Evolutionary conservation across 352 stramenopile genomes (phyloP), one percentile per base, ranked within the genome.

Genomic region (Phytophthora kernoviae): DNA sequence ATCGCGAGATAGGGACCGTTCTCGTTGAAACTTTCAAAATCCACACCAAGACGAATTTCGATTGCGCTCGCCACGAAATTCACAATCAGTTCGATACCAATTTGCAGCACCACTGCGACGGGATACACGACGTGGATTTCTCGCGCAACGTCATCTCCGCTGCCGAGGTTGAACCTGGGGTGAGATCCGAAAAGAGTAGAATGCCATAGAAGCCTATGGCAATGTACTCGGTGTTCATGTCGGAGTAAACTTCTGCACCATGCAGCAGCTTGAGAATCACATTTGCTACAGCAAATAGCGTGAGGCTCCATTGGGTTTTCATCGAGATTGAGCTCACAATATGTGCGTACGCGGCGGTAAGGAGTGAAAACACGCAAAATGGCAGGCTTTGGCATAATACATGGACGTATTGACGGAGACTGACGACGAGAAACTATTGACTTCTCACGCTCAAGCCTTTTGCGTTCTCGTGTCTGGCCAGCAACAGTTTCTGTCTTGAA

Each of bases 221-320:
- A 2, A 82, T 77, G 46, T 85, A 85, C 58, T 82, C 72, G 18
- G 66, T 61, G 17, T 55, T 56, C 66, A 81, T 80, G 27, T 77
- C 60, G 4, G 61, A 64, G 42, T 70, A 54, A n/a, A 62, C 48
- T 21, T 68, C 63, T 12, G 52, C 63, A 10, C 46, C 50, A 24
- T 72, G 63, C 5, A 54, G 21, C 1, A 54, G 11, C 42, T 70
- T 70, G 5, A 51, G 30, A 2, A n/a, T 48, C 6, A 65, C 12
- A 33, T 47, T 65, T 8, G 32, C 39, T 1, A 56, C 5, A 4
- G 55, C 48, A 46, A 65, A 70, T 21, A 9, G 30, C 1, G 41
- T 27, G 5, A 59, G 33, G 30, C 55, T 36, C 55, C 55, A 58
- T n/a, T 60, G 39, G 1, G 55, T 54, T 51, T 57, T 46, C n/a